Evolutionary conservation across 2,329 filamentous ascomycete genomes (phyloP), one percentile per base, ranked within the genome.

Genomic region (Aspergillus brasiliensis): DNA sequence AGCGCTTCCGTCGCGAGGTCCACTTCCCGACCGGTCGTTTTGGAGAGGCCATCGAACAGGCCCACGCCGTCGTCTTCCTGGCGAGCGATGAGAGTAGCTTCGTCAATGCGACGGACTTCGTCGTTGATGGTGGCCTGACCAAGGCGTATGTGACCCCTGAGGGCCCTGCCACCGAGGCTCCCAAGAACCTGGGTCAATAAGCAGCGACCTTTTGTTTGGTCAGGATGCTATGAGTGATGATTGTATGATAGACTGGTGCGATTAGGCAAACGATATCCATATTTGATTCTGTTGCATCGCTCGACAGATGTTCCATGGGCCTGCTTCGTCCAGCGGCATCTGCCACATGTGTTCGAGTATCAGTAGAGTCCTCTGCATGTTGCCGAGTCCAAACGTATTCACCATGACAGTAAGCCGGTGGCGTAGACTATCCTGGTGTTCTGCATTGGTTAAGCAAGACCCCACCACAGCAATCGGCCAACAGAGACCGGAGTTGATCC

Each of bases 51-150:
- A 81, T 97, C 62, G 92, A 97, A 82, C 92, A 96, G 81, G 92
- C 92, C 0, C 90, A 96, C 64, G 92, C 91, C 6, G 92, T 96
- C 0, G 74, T 97, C 7, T 96, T 96, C 80, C 78, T 96, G 62
- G 92, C 92, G 8, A 92, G 88, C 66, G 92, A 96, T 67, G 92
- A 96, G 81, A 88, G 89, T 71, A 91, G 90, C 81, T 96, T 96
- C 70, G 90, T 96, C 71, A 96, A 95, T 66, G 92, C 91, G 10
- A 89, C 86, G 60, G 95, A 98, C 74, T 96, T 98, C 80, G 89
- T 96, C 4, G 92, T 98, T 25, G 95, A 99, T 71, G 95, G 95
- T 60, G 94, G 94, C 61, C 91, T 99, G 91, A 94, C 88, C 71
- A 97, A 82, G 80, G 91, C 92, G 47, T 98, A 97, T 76, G 84